Conservation (phyloP, 2,329 filamentous ascomycete genomes). For the Ilyonectria robusta region DNA sequence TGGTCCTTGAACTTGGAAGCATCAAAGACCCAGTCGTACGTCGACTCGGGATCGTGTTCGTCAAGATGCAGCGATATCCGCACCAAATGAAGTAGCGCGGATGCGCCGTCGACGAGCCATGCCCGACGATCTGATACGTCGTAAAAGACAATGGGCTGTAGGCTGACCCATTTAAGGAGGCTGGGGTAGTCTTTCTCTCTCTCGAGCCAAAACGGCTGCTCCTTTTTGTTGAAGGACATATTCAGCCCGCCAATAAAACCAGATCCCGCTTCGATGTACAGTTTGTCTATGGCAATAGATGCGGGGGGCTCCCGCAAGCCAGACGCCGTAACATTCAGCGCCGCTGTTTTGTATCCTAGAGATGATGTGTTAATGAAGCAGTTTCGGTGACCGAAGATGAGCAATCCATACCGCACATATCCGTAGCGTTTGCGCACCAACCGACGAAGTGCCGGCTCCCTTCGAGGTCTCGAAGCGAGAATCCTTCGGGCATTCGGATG, state of each 20-base stretch:
- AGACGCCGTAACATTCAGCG: not conserved
- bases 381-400: no score
- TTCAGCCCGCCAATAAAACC: constrained; percentile 19
- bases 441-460: constrained; percentile 29
- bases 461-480: constrained; percentile 9
- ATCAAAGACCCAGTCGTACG: constrained; percentile 33
- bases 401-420: constrained; percentile 23
- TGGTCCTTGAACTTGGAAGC: not conserved
- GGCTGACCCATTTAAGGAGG: constrained; percentile 30
- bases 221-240: constrained; percentile 25
- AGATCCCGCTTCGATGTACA: constrained; percentile 29
- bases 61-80: constrained; percentile 26
- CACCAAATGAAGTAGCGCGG: constrained; percentile 32
- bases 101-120: constrained; percentile 33
- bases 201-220: constrained; percentile 29
- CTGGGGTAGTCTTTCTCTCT: constrained; percentile 27
- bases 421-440: constrained; percentile 27
- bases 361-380: no score
- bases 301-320: constrained; percentile 5
- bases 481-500: not conserved
- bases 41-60: constrained; percentile 24
- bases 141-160: constrained; percentile 20
- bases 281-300: constrained; percentile 8
- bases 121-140: constrained; percentile 19
- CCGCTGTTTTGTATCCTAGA: no score